Evolutionary conservation across 164 flowering plant genomes (phyloP).

Genomic region (Litsea cubeba): DNA sequence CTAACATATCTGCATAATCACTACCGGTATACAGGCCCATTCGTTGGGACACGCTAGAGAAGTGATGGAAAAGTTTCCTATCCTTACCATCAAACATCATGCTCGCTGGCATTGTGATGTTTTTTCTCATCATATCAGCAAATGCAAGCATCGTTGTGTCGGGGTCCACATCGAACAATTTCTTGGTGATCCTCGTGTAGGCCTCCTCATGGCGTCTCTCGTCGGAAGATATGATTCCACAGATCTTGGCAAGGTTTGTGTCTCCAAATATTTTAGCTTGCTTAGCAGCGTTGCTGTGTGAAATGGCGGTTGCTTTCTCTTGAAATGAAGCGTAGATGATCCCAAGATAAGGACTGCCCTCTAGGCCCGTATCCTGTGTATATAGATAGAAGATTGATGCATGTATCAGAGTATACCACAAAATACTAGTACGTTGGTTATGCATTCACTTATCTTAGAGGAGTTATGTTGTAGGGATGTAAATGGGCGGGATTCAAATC

Average conservation of each 20-base stretch:
- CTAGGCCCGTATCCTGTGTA: slow-evolving; percentile 34
- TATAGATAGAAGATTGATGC: no score
- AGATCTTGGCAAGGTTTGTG: slow-evolving; percentile 43
- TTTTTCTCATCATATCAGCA: slow-evolving; percentile 23
- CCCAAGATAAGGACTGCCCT: slow-evolving; percentile 50
- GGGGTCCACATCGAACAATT: slow-evolving; percentile 48
- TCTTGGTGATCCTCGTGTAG: slow-evolving; percentile 46
- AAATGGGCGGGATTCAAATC: no score
- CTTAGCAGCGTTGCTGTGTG: slow-evolving; percentile 53
- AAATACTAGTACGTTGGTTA: no score
- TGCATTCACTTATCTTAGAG: neutral
- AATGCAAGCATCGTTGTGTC: slow-evolving; percentile 14
- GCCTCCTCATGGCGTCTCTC: slow-evolving; percentile 60
- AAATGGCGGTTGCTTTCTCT: slow-evolving; percentile 51
- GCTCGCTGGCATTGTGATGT: slow-evolving; percentile 21
- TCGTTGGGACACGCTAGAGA: slow-evolving; percentile 17
- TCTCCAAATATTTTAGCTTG: slow-evolving; percentile 45
- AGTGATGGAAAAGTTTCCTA: slow-evolving; percentile 19
- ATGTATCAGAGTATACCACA: no score
- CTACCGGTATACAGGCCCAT: slow-evolving; percentile 16
- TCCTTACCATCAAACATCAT: slow-evolving; percentile 23
- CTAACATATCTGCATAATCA: slow-evolving; percentile 13
- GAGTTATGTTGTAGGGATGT: neutral
- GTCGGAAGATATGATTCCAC: slow-evolving; percentile 50
- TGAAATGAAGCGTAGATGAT: slow-evolving; percentile 57